Conservation (phyloP, 1,284 basidiomycete genomes). For the Stygiomarasmius scandens region DNA sequence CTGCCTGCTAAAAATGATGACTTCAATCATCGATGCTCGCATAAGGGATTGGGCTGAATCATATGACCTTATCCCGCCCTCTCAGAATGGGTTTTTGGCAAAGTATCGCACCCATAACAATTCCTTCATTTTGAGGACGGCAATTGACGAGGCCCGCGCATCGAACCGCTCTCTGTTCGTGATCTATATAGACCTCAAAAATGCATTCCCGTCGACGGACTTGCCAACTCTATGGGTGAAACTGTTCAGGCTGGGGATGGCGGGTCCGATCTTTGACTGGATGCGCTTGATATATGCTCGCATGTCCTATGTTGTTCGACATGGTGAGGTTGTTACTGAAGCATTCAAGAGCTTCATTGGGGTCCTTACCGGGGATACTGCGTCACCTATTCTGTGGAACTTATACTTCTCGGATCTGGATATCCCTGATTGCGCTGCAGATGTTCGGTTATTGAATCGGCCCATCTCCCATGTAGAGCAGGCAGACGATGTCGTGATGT, state of each 20-base stretch:
- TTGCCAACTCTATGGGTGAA: slow-evolving; percentile 33
- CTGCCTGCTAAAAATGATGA: slow-evolving; percentile 34
- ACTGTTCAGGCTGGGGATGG: slow-evolving; percentile 22
- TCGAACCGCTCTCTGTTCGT: slow-evolving; percentile 24
- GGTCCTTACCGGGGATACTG: slow-evolving; percentile 5
- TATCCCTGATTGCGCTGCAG: background rate
- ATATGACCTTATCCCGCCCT: slow-evolving; percentile 8
- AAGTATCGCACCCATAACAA: slow-evolving; percentile 25
- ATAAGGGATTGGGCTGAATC: slow-evolving; percentile 14
- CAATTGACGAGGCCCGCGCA: slow-evolving; percentile 27
- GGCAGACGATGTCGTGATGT: slow-evolving; percentile 5
- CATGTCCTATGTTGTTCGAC: slow-evolving; percentile 29
- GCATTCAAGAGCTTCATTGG: slow-evolving; percentile 20
- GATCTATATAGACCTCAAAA: slow-evolving; percentile 31
- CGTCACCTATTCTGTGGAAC: slow-evolving; percentile 9
- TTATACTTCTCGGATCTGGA: slow-evolving; percentile 9
- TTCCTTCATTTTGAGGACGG: slow-evolving; percentile 24
- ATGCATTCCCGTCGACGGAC: slow-evolving; percentile 38
- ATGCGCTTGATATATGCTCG: slow-evolving; percentile 28
- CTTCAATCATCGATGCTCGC: slow-evolving; percentile 23
- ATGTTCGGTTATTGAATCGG: background rate
- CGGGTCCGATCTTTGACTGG: slow-evolving; percentile 35
- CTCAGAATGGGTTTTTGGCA: slow-evolving; percentile 29
- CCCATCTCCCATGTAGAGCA: slow-evolving; percentile 7
- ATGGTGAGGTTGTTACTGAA: slow-evolving; percentile 13